These are phyloP conservation scores for Trichoderma asperellum DNA, from an alignment of 2,329 filamentous ascomycete genomes.

Conservation along the genomic window DNA sequence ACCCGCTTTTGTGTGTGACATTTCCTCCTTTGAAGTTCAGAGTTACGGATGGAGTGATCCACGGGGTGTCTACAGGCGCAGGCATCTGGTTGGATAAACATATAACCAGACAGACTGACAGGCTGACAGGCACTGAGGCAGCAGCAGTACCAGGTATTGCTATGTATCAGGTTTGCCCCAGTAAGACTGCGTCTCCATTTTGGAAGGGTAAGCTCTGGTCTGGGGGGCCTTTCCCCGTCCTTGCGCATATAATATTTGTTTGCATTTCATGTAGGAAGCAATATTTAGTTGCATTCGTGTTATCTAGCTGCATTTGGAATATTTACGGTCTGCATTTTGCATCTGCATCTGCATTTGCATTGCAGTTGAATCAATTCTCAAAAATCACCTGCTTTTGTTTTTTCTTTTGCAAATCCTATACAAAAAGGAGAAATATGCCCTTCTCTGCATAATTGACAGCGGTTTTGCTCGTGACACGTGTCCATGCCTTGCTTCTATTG, in stretches of 20 bases:
- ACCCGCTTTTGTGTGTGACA: background rate
- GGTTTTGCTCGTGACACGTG: conserved; percentile 3
- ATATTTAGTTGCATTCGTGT: background rate
- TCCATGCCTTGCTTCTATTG: background rate
- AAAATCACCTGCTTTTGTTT: background rate
- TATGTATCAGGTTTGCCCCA: background rate
- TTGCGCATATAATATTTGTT: background rate
- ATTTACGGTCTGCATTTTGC: background rate
- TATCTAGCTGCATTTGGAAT: background rate
- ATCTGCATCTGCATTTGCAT: background rate
- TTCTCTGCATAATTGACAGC: background rate
- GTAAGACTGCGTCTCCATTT: background rate
- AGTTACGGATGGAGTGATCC: too few species aligned
- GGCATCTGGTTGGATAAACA: background rate
- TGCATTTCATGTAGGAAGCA: background rate
- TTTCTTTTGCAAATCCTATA: background rate
- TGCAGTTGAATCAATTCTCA: background rate
- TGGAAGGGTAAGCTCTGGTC: background rate
- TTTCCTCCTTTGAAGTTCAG: background rate
- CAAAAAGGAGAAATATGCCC: background rate
- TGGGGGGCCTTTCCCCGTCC: background rate
- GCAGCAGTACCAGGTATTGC: too few species aligned
- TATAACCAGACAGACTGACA: background rate
- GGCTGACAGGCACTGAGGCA: background rate
- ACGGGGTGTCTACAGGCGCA: background rate